Percentiles rank a stretch among this genome's conserved stretches.
phyloP scores from a whole-genome alignment of 257 asterid genomes.

The Eucommia ulmoides region DNA sequence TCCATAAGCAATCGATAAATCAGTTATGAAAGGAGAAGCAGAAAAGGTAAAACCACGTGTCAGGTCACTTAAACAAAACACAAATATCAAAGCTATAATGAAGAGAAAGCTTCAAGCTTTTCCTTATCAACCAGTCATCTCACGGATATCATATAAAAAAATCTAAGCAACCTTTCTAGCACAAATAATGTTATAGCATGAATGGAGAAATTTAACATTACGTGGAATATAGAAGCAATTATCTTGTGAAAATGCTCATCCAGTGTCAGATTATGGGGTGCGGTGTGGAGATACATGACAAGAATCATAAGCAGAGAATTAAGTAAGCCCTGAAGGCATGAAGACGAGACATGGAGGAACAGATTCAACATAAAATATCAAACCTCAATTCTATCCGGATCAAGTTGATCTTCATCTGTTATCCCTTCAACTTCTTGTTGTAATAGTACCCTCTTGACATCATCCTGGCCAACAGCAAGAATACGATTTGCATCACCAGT shows the following conservation, averaged over 20 bases:
- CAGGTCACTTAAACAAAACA: no score
- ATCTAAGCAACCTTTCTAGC: no score
- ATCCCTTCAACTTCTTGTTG: conserved; percentile 54
- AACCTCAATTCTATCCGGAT: conserved; percentile 91
- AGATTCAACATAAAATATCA: conserved; percentile 6
- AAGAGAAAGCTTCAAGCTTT: no score
- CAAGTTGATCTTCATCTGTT: conserved; percentile 49
- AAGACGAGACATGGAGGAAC: conserved; percentile 1
- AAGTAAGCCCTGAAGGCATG: background rate
- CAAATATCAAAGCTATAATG: no score
- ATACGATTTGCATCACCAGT: conserved; percentile 16
- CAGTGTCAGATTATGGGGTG: background rate
- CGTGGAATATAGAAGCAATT: background rate
- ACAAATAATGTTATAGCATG: no score
- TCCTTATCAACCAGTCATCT: no score
- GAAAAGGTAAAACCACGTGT: no score
- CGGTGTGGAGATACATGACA: background rate
- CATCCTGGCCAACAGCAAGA: conserved; percentile 34
- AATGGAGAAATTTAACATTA: no score
- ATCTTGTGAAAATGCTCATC: background rate
- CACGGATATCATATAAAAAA: no score
- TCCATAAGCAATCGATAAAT: no score
- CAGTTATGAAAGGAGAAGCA: no score
- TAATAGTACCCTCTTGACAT: conserved; percentile 34
- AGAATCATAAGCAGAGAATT: background rate